Conservation (phyloP, 345 rosid genomes). For the Balakata baccata region DNA sequence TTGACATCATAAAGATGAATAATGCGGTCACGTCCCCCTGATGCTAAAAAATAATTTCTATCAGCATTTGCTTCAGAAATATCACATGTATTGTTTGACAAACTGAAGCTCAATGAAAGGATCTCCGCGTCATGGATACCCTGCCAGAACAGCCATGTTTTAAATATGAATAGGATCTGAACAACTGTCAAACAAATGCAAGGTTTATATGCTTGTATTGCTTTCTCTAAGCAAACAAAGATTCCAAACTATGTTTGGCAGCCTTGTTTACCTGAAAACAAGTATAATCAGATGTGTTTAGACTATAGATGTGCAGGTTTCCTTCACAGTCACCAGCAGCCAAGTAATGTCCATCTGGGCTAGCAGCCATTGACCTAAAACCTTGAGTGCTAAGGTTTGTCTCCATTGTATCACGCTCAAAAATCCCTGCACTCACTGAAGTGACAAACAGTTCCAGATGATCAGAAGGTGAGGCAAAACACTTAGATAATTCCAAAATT, state of each 20-base stretch:
- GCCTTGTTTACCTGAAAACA: conserved; percentile 49
- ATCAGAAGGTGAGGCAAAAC: conserved; percentile 12
- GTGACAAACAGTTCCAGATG: conserved; percentile 12
- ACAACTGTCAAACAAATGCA: not conserved
- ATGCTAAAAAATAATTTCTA: conserved; percentile 57
- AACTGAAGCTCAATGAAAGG: conserved; percentile 73
- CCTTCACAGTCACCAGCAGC: conserved; percentile 84
- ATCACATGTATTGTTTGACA: conserved; percentile 33
- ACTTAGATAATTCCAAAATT: conserved; percentile 1
- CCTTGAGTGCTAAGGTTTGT: conserved; percentile 49
- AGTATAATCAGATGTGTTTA: conserved; percentile 55
- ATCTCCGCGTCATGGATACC: conserved; percentile 70
- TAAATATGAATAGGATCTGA: conserved; percentile 9
- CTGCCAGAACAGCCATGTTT: conserved; percentile 37
- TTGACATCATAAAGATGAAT: conserved; percentile 70
- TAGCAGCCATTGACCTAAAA: conserved; percentile 67
- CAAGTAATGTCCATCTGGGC: conserved; percentile 72
- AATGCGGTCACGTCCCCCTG: conserved; percentile 66
- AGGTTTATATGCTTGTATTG: not conserved
- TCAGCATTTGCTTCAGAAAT: conserved; percentile 33
- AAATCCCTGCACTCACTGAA: conserved; percentile 68
- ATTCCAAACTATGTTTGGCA: conserved; percentile 10
- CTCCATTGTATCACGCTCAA: conserved; percentile 57
- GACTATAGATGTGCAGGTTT: conserved; percentile 76
- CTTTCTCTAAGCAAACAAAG: conserved; percentile 3